Conservation (phyloP, 805 yeast genomes). For the Tetrapisispora nanseiensis region DNA sequence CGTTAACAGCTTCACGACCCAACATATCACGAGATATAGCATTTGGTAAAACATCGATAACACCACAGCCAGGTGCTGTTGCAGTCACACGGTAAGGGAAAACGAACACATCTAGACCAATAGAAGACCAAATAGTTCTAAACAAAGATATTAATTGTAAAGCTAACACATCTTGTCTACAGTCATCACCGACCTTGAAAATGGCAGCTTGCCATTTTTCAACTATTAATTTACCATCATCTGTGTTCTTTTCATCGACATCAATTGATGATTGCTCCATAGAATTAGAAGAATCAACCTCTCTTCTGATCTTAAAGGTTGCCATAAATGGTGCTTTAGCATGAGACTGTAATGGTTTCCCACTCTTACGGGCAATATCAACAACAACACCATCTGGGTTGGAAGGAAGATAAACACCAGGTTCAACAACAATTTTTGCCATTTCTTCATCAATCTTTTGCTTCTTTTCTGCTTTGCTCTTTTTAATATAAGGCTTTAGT, state of each 20-base stretch:
- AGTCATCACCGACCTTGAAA: conserved; percentile 98
- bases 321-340: conserved; percentile 99
- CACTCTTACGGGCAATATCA: conserved; percentile 85
- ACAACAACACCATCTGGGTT: conserved; percentile 93
- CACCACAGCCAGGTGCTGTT: conserved; percentile 98
- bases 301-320: conserved; percentile 70
- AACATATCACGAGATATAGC: conserved; percentile 95
- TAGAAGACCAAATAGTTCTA: conserved; percentile 78
- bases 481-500: conserved; percentile 86
- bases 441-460: conserved; percentile 93
- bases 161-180: conserved; percentile 94
- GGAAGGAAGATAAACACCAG: conserved; percentile 87
- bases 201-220: conserved; percentile 91
- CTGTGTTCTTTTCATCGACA: not conserved
- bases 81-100: conserved; percentile 95
- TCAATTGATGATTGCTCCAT: conserved; percentile 24
- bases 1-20: conserved; percentile 98
- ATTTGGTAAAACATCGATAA: conserved; percentile 93
- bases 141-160: conserved; percentile 85
- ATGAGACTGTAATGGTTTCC: conserved; percentile 91
- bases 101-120: conserved; percentile 83
- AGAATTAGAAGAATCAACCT: conserved; percentile 32
- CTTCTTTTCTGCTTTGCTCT: conserved; percentile 92
- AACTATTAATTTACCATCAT: conserved; percentile 13
- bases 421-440: conserved; percentile 60